These are phyloP conservation scores for Phylloporus arenicola DNA, from an alignment of 768 basidiomycete species.

Conservation along the genomic window DNA sequence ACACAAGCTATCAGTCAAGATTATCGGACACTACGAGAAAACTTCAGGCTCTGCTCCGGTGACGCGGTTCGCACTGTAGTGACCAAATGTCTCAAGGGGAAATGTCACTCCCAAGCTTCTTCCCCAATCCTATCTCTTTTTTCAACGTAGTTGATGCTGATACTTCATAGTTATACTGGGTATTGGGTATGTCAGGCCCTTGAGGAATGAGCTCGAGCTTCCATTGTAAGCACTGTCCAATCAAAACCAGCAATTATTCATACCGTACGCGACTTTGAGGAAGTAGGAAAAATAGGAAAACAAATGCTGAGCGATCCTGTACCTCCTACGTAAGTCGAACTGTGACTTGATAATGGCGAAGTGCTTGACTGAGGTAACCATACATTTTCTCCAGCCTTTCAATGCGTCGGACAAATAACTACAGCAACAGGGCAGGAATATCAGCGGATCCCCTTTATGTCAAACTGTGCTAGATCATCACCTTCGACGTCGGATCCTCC, in stretches of 20 bases:
- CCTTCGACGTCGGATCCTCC: constrained; percentile 11
- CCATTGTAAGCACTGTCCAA: not conserved
- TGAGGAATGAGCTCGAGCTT: no score
- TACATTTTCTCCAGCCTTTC: constrained; percentile 15
- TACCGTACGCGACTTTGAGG: not conserved
- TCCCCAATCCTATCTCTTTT: no score
- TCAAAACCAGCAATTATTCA: not conserved
- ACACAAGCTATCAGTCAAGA: no score
- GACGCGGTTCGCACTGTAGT: no score
- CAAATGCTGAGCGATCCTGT: not conserved
- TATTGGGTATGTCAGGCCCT: no score
- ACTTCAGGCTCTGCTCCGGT: no score
- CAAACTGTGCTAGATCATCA: not conserved
- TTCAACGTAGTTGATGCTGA: no score
- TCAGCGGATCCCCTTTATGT: not conserved
- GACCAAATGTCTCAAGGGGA: no score
- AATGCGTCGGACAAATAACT: constrained; percentile 16
- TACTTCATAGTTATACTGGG: no score
- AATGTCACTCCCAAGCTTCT: no score
- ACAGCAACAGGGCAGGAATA: not conserved
- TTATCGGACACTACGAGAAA: no score
- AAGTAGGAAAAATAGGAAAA: constrained; percentile 1
- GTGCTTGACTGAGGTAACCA: constrained; percentile 17
- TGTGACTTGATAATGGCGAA: constrained; percentile 19
- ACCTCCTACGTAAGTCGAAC: constrained; percentile 8